A percentile compares a stretch with the other conserved stretches of the same genome.
These are phyloP conservation scores for Camellia granthamiana DNA, from an alignment of 148 eudicot genomes.

Conservation along the genomic window DNA sequence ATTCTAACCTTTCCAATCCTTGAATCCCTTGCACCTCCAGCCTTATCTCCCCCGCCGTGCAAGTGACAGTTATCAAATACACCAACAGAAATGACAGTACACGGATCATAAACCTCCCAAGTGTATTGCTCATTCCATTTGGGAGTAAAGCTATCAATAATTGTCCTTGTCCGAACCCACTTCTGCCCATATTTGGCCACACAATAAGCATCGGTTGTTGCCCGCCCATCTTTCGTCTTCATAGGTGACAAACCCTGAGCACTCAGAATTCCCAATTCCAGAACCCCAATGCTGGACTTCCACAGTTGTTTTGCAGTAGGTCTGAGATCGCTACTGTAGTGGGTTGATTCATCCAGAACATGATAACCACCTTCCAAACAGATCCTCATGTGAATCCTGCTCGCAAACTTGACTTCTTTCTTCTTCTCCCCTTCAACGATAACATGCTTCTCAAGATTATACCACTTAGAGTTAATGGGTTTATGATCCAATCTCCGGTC, in stretches of 20 bases:
- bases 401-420: conserved; percentile 31
- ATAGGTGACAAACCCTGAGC: conserved; percentile 27
- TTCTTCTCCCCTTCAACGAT: conserved; percentile 31
- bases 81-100: conserved; percentile 60
- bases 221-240: conserved; percentile 30
- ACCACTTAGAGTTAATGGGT: conserved; percentile 25
- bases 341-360: conserved; percentile 36
- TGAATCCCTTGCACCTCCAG: conserved; percentile 19
- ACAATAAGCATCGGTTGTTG: conserved; percentile 45
- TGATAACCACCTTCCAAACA: conserved; percentile 38
- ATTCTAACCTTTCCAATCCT: conserved; percentile 26
- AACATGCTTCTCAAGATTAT: conserved; percentile 31
- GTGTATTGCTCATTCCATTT: conserved; percentile 72
- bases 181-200: conserved; percentile 74
- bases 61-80: conserved; percentile 62
- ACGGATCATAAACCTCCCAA: conserved; percentile 71
- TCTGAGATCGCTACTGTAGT: conserved; percentile 33
- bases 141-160: conserved; percentile 58
- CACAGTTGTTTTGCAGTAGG: conserved; percentile 33
- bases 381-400: conserved; percentile 31
- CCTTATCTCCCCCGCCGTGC: conserved; percentile 23
- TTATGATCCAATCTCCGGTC: conserved; percentile 33
- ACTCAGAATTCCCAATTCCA: conserved; percentile 29
- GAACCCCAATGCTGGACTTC: conserved; percentile 29
- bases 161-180: conserved; percentile 67